Evolutionary conservation across 345 rosid species (phyloP), one percentile per base, ranked within the genome.

Genomic region (Physaria fendleri): DNA sequence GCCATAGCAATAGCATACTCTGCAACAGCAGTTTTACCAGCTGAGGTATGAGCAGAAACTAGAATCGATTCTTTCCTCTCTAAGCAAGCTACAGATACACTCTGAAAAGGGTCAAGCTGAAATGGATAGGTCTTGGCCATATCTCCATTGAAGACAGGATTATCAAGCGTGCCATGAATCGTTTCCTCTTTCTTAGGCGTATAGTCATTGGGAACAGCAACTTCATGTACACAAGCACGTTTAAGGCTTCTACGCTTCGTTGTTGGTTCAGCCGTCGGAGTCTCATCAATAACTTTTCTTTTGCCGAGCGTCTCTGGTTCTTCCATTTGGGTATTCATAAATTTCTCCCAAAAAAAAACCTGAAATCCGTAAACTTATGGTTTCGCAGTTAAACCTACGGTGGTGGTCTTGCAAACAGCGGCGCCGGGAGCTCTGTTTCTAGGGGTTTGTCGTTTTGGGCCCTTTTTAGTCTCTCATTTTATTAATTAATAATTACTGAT

Each of bases 1-100:
- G 94, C 87, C 99, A 89, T 93, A 8, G 97, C 97, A 45, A 93
- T 85, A 1, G 99, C 95, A 70, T 93, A 93, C 85, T 93, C 99
- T 1, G 99, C 99, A 32, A 93, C 97, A 0, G 95, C 99, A n/a
- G 97, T 93, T 69, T 93, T 93, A 30, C 99, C 99, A 0, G 99
- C 99, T 9, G 99, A 93, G 0, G 97, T 93, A 59, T 93, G 99
- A 0, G 99, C 99, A 16, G 99, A 93, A 18, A 93, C 99, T 59
- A 93, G 73, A 56, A 93, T 95, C 2, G 97, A 89, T 72, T 93
- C 99, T 18, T 89, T 83, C 61, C 97, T 78, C 69, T 93, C 97
- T 68, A 89, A 67, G 29, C 99, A 93, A 0, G 99, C 90, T 4
- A 93, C 81, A 0, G 99, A 93, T 16, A 89, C 84, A 35, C 66